These are phyloP conservation scores for Cytospora schulzeri DNA, from an alignment of 2,329 filamentous ascomycete species.

Conservation along the genomic window DNA sequence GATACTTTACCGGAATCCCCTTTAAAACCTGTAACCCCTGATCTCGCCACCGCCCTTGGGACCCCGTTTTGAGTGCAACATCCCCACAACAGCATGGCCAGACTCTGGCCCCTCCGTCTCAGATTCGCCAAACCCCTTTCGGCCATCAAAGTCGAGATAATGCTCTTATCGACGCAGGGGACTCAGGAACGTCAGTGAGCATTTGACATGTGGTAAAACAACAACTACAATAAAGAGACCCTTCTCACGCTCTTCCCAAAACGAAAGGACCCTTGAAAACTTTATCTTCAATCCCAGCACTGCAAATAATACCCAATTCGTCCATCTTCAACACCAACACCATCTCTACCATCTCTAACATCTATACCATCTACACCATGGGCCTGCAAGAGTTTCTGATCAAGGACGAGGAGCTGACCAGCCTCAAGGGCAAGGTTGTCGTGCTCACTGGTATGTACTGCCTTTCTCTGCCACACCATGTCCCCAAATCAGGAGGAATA, in stretches of 20 bases:
- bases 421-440: constrained; percentile 52
- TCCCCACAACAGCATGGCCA: not conserved
- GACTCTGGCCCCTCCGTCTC: not conserved
- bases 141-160: constrained; percentile 1
- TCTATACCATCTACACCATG: constrained; percentile 37
- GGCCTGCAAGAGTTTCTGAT: constrained; percentile 45
- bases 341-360: not conserved
- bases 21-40: not conserved
- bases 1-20: not conserved
- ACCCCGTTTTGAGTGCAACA: not conserved
- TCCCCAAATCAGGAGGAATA: no score
- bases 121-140: not conserved
- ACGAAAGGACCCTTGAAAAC: not conserved
- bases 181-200: not conserved
- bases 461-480: not conserved
- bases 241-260: not conserved
- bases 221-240: not conserved
- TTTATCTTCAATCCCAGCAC: not conserved
- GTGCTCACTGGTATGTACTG: constrained; percentile 44
- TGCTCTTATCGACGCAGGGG: not conserved
- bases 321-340: not conserved
- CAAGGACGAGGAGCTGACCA: constrained; percentile 44
- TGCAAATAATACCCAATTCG: not conserved
- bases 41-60: not conserved
- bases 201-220: no score